phyloP scores from a whole-genome alignment of 805 yeast genomes.

The Dipodascus albidus region DNA sequence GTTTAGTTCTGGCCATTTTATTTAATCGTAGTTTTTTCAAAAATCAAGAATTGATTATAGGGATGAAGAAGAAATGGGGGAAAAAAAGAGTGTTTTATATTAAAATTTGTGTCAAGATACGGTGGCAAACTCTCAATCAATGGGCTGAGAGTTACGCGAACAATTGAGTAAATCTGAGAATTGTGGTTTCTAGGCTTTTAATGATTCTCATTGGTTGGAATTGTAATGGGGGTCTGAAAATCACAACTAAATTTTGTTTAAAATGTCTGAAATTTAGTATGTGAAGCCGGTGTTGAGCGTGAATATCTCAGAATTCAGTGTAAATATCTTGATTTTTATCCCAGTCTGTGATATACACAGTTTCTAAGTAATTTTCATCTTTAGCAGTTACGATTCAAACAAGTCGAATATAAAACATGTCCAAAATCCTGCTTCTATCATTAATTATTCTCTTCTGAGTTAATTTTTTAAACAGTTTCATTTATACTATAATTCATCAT shows the following conservation, averaged over 20 bases:
- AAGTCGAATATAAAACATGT: background rate
- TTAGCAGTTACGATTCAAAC: background rate
- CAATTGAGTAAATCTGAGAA: background rate
- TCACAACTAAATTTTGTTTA: background rate
- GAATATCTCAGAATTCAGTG: background rate
- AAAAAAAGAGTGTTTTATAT: background rate
- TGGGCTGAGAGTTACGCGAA: background rate
- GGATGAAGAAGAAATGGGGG: background rate
- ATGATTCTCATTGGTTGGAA: slow-evolving; percentile 1
- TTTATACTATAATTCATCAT: slow-evolving; percentile 31
- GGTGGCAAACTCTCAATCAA: background rate
- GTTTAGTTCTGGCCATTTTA: slow-evolving; percentile 77
- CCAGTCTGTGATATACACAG: background rate
- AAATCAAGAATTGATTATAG: background rate
- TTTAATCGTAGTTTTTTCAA: slow-evolving; percentile 3
- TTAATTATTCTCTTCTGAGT: background rate
- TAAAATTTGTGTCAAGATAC: background rate
- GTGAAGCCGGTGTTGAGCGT: background rate
- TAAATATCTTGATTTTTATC: background rate
- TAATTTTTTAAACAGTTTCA: background rate
- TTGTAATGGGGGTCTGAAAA: slow-evolving; percentile 1
- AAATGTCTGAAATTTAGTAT: slow-evolving; percentile 1
- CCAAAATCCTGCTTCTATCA: background rate
- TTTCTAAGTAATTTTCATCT: background rate
- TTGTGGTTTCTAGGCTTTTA: background rate